Evolutionary conservation across 2,329 filamentous ascomycete genomes (phyloP).

Genomic region (Dothistroma septosporum): DNA sequence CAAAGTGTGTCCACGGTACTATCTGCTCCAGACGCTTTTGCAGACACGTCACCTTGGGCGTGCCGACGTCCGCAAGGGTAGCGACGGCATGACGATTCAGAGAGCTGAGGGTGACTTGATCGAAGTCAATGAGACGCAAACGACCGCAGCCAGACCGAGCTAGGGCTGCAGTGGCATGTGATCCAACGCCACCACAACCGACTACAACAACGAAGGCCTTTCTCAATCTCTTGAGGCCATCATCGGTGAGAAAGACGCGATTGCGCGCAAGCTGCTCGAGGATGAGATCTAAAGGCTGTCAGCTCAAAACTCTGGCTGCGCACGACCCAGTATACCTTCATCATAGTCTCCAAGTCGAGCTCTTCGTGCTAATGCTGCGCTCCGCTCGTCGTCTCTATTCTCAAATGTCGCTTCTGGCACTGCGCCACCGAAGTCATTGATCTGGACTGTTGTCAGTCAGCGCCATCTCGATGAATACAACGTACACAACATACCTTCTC

Average conservation of each 20-base stretch:
- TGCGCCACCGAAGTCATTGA: constrained; percentile 59
- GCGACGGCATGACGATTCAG: constrained; percentile 95
- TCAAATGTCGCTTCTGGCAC: constrained; percentile 38
- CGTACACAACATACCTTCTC: constrained; percentile 43
- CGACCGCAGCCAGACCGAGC: constrained; percentile 85
- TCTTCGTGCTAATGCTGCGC: constrained; percentile 55
- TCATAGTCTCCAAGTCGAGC: constrained; percentile 62
- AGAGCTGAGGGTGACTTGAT: constrained; percentile 92
- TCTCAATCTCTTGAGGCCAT: constrained; percentile 74
- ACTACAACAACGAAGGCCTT: constrained; percentile 82
- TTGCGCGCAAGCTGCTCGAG: constrained; percentile 93
- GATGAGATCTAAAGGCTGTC: constrained; percentile 62
- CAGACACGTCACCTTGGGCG: constrained; percentile 84
- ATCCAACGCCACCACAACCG: constrained; percentile 90
- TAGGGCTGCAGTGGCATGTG: constrained; percentile 80
- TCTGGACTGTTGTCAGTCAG: constrained; percentile 47
- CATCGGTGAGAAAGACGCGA: constrained; percentile 79
- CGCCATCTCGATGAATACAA: constrained; percentile 1
- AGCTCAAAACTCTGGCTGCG: constrained; percentile 10
- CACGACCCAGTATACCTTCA: constrained; percentile 43
- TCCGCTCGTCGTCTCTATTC: constrained; percentile 54
- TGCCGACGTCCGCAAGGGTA: constrained; percentile 88
- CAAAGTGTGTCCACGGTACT: constrained; percentile 86
- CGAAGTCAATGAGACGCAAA: constrained; percentile 88
- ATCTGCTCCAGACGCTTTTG: constrained; percentile 76